A percentile compares a stretch with the other conserved stretches of the same genome.
These are phyloP conservation scores for Rosa multiflora DNA, from an alignment of 306 rosid genomes.

Conservation along the genomic window DNA sequence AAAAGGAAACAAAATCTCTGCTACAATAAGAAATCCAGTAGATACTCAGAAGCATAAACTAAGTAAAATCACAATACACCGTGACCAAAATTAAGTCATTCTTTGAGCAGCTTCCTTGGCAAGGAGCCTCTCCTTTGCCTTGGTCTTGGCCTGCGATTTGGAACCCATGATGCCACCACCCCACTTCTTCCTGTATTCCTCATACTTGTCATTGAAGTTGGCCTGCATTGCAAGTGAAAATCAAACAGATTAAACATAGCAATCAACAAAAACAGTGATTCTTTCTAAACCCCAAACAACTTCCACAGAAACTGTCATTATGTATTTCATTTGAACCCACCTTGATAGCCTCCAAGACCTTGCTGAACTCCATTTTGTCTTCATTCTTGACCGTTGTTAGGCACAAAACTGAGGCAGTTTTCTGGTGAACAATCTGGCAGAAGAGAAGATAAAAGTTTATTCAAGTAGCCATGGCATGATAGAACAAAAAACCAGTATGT, in stretches of 20 bases:
- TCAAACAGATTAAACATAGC: background rate
- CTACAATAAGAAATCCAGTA: background rate
- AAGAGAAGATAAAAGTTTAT: background rate
- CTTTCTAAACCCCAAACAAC: background rate
- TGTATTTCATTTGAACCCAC: slow-evolving; percentile 20
- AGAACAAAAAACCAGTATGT: background rate
- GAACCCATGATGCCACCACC: slow-evolving; percentile 93
- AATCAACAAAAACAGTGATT: background rate
- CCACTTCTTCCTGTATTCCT: slow-evolving; percentile 79
- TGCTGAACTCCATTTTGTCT: slow-evolving; percentile 76
- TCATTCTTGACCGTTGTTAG: slow-evolving; percentile 81
- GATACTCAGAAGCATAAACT: background rate
- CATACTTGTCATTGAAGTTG: slow-evolving; percentile 83
- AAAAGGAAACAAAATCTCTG: slow-evolving; percentile 15
- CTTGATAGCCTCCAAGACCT: slow-evolving; percentile 76
- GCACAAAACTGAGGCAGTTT: slow-evolving; percentile 78
- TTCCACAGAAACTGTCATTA: background rate
- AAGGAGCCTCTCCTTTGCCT: slow-evolving; percentile 65
- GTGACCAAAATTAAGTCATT: slow-evolving; percentile 35
- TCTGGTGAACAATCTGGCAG: slow-evolving; percentile 66
- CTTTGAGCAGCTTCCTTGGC: slow-evolving; percentile 90
- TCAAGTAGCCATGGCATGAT: background rate
- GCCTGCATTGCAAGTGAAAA: slow-evolving; percentile 42
- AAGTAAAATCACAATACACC: background rate
- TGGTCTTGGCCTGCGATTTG: slow-evolving; percentile 78